Percentiles rank a stretch among this genome's conserved stretches.
Evolutionary conservation across 2,329 filamentous ascomycete genomes (phyloP).

Genomic region (Ophiostoma fasciatum): DNA sequence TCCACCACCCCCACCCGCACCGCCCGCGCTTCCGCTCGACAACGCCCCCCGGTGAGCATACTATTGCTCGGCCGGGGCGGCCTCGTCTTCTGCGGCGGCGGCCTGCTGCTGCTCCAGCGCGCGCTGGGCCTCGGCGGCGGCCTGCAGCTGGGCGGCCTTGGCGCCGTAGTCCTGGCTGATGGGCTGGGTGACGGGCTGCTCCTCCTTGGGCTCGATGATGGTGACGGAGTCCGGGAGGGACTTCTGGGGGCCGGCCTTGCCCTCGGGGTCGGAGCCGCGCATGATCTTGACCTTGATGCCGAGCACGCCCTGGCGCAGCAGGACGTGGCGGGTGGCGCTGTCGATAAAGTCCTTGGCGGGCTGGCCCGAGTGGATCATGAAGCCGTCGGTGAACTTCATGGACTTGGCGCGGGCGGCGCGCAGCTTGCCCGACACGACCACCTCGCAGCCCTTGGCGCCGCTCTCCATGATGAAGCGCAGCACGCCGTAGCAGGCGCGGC

Average conservation of each 20-base stretch:
- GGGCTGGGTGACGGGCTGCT: constrained; percentile 86
- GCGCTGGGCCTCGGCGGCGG: constrained; percentile 46
- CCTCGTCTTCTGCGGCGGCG: constrained; percentile 36
- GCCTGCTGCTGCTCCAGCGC: constrained; percentile 31
- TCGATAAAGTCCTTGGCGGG: constrained; percentile 99
- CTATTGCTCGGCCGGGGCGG: constrained; percentile 33
- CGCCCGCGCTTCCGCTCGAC: constrained; percentile 4
- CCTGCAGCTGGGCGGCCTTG: constrained; percentile 58
- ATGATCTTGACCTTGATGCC: constrained; percentile 99
- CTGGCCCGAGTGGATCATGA: constrained; percentile 99
- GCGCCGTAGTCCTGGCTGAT: constrained; percentile 98
- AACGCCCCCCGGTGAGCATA: constrained; percentile 12
- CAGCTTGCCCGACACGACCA: constrained; percentile 98
- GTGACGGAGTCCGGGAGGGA: constrained; percentile 95
- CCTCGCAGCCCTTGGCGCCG: constrained; percentile 98
- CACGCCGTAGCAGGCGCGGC: constrained; percentile 98
- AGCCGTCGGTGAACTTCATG: constrained; percentile 99
- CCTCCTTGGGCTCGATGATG: constrained; percentile 99
- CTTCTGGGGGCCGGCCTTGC: constrained; percentile 97
- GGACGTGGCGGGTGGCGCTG: constrained; percentile 94
- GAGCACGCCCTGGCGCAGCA: constrained; percentile 97
- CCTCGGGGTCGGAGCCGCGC: constrained; percentile 97
- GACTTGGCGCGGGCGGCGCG: constrained; percentile 97
- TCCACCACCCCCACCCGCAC: background rate
- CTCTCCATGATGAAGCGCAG: constrained; percentile 99